Evolutionary conservation across 805 yeast genomes (phyloP).

Genomic region (Kregervanrija fluxuum): DNA sequence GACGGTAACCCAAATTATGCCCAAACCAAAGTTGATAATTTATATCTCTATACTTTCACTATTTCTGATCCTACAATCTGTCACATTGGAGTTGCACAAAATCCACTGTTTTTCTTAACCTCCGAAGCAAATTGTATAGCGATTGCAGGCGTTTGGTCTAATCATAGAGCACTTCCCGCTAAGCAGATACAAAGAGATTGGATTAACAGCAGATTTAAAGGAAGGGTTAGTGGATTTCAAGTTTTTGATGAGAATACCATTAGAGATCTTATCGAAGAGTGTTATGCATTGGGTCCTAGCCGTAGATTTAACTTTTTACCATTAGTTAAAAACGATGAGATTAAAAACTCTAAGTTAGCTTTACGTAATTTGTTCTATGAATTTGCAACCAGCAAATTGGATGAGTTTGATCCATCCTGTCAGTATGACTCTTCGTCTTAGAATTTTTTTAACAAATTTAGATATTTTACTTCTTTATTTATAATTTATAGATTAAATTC

Average conservation of each 20-base stretch:
- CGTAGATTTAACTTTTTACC: conserved; percentile 7
- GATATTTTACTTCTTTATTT: no score
- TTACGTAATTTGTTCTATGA: conserved; percentile 9
- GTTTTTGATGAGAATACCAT: conserved; percentile 10
- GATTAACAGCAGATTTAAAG: conserved; percentile 10
- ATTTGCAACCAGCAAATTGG: conserved; percentile 6
- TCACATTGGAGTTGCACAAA: conserved; percentile 32
- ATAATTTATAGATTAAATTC: no score
- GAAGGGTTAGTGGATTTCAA: conserved; percentile 12
- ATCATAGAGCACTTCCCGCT: conserved; percentile 33
- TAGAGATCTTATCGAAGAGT: conserved; percentile 5
- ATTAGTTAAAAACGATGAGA: conserved; percentile 1
- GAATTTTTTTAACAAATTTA: no score
- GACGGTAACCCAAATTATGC: conserved; percentile 13
- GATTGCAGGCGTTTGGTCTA: conserved; percentile 49
- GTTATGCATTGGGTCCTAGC: conserved; percentile 8
- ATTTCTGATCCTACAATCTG: conserved; percentile 36
- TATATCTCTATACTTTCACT: conserved; percentile 28
- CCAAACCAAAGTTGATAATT: conserved; percentile 16
- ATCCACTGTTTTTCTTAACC: conserved; percentile 39
- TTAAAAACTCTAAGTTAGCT: conserved; percentile 5
- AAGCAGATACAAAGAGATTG: conserved; percentile 13
- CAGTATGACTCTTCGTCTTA: no score
- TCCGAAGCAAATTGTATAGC: conserved; percentile 47
- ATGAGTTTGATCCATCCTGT: conserved; percentile 2